Conservation (phyloP, 306 rosid genomes). For the Pueraria montana region DNA sequence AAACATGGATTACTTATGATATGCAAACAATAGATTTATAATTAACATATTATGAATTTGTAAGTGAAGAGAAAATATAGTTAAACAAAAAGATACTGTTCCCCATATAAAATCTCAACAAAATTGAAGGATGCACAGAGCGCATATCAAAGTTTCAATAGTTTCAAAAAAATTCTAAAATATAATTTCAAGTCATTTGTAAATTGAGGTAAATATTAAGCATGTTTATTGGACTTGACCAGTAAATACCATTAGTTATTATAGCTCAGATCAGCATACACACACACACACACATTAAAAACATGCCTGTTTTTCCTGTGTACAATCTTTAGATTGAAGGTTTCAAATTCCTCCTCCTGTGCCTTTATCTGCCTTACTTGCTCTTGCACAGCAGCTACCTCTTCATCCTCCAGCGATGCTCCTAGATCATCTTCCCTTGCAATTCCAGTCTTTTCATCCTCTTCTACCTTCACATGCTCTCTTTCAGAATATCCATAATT, state of each 20-base stretch:
- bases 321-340: conserved; percentile 90
- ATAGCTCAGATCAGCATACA: conserved; percentile 15
- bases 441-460: conserved; percentile 62
- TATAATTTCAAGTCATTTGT: conserved; percentile 8
- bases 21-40: conserved; percentile 6
- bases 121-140: background rate
- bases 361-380: conserved; percentile 91
- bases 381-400: conserved; percentile 92
- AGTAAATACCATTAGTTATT: conserved; percentile 12
- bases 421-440: conserved; percentile 75
- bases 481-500: conserved; percentile 81
- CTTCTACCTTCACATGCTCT: conserved; percentile 71
- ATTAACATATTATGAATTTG: conserved; percentile 13
- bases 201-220: conserved; percentile 18
- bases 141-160: background rate
- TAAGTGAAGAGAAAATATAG: background rate
- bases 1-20: background rate
- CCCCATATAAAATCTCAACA: background rate
- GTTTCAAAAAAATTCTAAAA: background rate
- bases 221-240: background rate
- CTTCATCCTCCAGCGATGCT: conserved; percentile 84
- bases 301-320: conserved; percentile 90
- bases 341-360: conserved; percentile 92
- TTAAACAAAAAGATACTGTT: background rate
- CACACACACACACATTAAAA: background rate